phyloP scores from a whole-genome alignment of 306 rosid genomes.

The Glycine soja region DNA sequence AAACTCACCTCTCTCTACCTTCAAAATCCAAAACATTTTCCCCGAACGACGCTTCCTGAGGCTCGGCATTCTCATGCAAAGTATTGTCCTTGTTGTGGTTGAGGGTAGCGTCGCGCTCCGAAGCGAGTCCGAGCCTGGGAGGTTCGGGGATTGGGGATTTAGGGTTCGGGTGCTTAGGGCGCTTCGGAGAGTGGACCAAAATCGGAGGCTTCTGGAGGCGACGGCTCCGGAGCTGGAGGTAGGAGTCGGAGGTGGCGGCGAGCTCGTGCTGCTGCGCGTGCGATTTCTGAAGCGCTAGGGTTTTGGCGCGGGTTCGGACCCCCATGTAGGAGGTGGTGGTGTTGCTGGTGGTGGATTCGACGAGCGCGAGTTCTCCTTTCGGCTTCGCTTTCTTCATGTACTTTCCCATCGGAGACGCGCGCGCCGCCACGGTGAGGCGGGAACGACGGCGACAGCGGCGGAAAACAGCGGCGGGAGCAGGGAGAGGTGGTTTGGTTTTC shows the following conservation, averaged over 20 bases:
- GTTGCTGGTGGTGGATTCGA: constrained; percentile 64
- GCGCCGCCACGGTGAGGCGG: not conserved
- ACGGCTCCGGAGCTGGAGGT: constrained; percentile 89
- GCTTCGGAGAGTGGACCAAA: constrained; percentile 53
- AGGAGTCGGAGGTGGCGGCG: constrained; percentile 56
- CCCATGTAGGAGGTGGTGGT: constrained; percentile 58
- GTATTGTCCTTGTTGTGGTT: constrained; percentile 26
- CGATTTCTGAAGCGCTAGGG: constrained; percentile 78
- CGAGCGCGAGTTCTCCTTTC: constrained; percentile 61
- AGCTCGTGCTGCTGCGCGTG: constrained; percentile 41
- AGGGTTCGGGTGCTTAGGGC: constrained; percentile 53
- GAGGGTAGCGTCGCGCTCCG: constrained; percentile 25
- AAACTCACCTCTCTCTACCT: constrained; percentile 89
- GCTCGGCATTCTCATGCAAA: constrained; percentile 49
- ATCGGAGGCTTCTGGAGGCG: constrained; percentile 68
- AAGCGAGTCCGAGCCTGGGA: constrained; percentile 53
- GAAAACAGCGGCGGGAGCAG: constrained; percentile 11
- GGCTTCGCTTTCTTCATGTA: constrained; percentile 87
- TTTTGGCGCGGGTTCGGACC: constrained; percentile 93
- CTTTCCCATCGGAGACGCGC: constrained; percentile 67
- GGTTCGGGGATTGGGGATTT: constrained; percentile 45
- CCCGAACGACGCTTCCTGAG: constrained; percentile 80
- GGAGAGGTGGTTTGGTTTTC: not conserved
- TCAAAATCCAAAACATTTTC: constrained; percentile 86
- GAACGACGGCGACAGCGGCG: not conserved